A percentile compares a stretch with the other conserved stretches of the same genome.
phyloP scores from a whole-genome alignment of 1,139 yeast species.

The Saccharomycopsis crataegensis region DNA sequence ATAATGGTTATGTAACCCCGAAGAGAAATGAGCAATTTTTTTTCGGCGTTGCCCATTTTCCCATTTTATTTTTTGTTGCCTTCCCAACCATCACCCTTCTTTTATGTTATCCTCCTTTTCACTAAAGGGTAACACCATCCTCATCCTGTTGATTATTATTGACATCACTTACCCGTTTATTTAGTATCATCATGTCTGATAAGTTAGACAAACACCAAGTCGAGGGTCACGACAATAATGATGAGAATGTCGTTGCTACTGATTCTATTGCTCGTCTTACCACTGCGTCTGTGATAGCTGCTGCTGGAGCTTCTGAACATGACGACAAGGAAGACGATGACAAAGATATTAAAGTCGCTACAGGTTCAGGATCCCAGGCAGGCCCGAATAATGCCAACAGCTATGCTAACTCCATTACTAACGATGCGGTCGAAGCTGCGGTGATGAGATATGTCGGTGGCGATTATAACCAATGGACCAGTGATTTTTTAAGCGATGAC shows the following conservation, averaged over 20 bases:
- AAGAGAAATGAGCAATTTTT: no score
- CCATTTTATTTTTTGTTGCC: not conserved
- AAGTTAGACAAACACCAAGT: not conserved
- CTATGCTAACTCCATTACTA: slow-evolving; percentile 3
- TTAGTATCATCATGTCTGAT: not conserved
- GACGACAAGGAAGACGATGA: not conserved
- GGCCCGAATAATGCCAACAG: not conserved
- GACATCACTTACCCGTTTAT: not conserved
- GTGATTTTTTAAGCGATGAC: slow-evolving; percentile 16
- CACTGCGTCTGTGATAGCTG: not conserved
- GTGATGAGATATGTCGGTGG: slow-evolving; percentile 66
- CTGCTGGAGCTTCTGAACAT: not conserved
- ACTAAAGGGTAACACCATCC: not conserved
- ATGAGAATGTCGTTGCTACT: not conserved
- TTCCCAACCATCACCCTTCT: not conserved
- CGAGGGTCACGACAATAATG: not conserved
- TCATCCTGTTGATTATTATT: not conserved
- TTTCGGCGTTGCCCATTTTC: not conserved
- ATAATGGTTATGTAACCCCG: no score
- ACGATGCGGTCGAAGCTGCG: slow-evolving; percentile 39
- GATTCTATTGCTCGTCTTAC: not conserved
- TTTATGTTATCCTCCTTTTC: not conserved
- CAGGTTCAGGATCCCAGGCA: not conserved
- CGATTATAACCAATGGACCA: slow-evolving; percentile 17
- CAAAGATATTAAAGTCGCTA: not conserved